A percentile compares a stretch with the other conserved stretches of the same genome.
phyloP scores from a whole-genome alignment of 208 protist species.

The Trypanosoma lewisi region DNA sequence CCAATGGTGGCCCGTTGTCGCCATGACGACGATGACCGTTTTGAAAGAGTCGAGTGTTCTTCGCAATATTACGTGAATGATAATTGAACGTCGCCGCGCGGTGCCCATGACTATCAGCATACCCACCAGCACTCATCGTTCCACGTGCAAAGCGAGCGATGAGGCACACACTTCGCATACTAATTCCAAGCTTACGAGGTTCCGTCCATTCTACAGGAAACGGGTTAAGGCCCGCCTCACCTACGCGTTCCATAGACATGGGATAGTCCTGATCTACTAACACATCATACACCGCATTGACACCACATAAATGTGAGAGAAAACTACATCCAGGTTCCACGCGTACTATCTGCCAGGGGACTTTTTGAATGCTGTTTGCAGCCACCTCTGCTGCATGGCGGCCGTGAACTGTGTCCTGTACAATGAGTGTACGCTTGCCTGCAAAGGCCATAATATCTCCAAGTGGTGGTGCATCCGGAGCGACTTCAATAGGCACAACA shows the following conservation, averaged over 20 bases:
- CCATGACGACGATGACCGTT: slow-evolving; percentile 61
- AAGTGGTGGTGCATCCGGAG: slow-evolving; percentile 72
- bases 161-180: slow-evolving; percentile 82
- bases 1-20: slow-evolving; percentile 51
- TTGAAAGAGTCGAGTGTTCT: slow-evolving; percentile 63
- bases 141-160: slow-evolving; percentile 73
- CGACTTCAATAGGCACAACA: slow-evolving; percentile 70
- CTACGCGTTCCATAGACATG: slow-evolving; percentile 73
- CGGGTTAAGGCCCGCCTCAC: slow-evolving; percentile 81
- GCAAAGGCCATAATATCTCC: slow-evolving; percentile 72
- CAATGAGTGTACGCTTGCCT: slow-evolving; percentile 66
- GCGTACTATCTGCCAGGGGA: slow-evolving; percentile 71
- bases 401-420: slow-evolving; percentile 59
- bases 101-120: slow-evolving; percentile 57
- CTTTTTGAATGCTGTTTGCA: slow-evolving; percentile 40
- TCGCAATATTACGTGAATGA: slow-evolving; percentile 53
- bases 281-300: slow-evolving; percentile 80
- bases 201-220: slow-evolving; percentile 89
- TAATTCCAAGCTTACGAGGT: slow-evolving; percentile 78
- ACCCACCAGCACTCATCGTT: slow-evolving; percentile 77
- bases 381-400: slow-evolving; percentile 49
- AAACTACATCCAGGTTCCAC: slow-evolving; percentile 71
- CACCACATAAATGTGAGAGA: slow-evolving; percentile 73
- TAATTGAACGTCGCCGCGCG: slow-evolving; percentile 53
- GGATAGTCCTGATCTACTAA: slow-evolving; percentile 88